phyloP scores from a whole-genome alignment of 2,329 filamentous ascomycete species.

The Coleophoma crateriformis region DNA sequence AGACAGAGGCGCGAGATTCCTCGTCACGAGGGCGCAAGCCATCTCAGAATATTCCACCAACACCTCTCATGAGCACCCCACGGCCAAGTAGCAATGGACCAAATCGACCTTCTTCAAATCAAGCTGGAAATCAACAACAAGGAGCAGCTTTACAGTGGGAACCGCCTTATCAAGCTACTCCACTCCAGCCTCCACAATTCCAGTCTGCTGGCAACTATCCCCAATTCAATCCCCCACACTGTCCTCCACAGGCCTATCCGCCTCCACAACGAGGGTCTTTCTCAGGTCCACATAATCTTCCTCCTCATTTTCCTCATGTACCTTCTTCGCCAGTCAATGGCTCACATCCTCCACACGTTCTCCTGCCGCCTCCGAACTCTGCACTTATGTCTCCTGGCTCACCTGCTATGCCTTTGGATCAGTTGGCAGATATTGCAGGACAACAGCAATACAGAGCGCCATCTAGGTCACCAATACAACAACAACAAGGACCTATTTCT shows the following conservation, averaged over 20 bases:
- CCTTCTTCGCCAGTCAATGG: conserved; percentile 24
- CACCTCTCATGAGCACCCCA: conserved; percentile 8
- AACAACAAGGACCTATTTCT: conserved; percentile 12
- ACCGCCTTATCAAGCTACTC: conserved; percentile 14
- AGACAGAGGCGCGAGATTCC: conserved; percentile 5
- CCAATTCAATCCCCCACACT: conserved; percentile 5
- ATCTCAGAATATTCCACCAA: conserved; percentile 4
- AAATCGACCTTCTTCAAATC: conserved; percentile 20
- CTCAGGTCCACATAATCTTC: conserved; percentile 18
- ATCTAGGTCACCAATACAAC: conserved; percentile 20
- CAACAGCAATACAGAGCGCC: conserved; percentile 23
- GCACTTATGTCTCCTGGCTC: conserved; percentile 12
- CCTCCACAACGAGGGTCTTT: conserved; percentile 14
- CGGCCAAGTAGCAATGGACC: conserved; percentile 15
- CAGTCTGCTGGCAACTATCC: conserved; percentile 4
- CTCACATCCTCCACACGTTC: conserved; percentile 13
- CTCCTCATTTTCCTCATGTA: conserved; percentile 20
- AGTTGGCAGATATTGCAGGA: conserved; percentile 24
- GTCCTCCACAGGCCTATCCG: conserved; percentile 8
- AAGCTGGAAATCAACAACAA: conserved; percentile 12
- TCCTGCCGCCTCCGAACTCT: conserved; percentile 20
- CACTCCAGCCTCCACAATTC: conserved; percentile 8
- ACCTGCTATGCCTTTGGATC: conserved; percentile 20
- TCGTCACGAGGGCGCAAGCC: conserved; percentile 3
- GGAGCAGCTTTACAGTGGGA: conserved; percentile 18